Base-by-base conservation (phyloP, 345 rosid genomes). In the Camelina sativa region DNA sequence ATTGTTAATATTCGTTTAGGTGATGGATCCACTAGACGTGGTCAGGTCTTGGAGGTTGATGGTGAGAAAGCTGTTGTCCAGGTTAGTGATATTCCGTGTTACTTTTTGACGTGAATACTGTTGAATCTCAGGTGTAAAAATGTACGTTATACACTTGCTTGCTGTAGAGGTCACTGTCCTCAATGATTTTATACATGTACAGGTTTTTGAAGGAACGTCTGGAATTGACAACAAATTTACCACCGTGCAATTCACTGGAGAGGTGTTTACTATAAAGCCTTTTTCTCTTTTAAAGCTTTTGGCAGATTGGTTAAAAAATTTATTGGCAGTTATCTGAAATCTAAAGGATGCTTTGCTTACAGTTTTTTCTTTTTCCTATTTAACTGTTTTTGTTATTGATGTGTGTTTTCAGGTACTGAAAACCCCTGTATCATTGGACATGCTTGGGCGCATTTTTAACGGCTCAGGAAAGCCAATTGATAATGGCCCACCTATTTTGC, bases 391-490 rank as follows among this genome's bases (percentile, higher is more conserved):
- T 34, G 57, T 37, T 50, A 38, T 5, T 62, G 71, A 41, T 53
- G 16, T 68, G 43, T 83, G 80, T 73, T 78, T 28, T 61, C 80
- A 92, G 99, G 99, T 95, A 51, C 65, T 95, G 82, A 95, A 95
- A 77, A 92, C 99, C 44, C 99, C 98, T 16, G 99, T 95, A 48
- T 92, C 99, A 32, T 19, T 84, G 85, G 99, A 95, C 85, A 95
- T 95, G 99, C 98, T 95, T 81, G 99, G 99, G 16, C 96, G 98
- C 71, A 92, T 95, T 52, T 95, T 95, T 75, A 95, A 95, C 85
- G 99, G 99, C 76, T 95, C 99, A 67, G 99, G 99, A 59, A 95
- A 92, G 80, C 98, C 99, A 69, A 95, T 95, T 72, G 99, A 95
- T 79, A 95, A 95, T 76, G 99, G 99, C 38, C 99, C 99, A 40